Base-by-base conservation (phyloP, 2,329 filamentous ascomycete species). In the Cladosporium phlei region DNA sequence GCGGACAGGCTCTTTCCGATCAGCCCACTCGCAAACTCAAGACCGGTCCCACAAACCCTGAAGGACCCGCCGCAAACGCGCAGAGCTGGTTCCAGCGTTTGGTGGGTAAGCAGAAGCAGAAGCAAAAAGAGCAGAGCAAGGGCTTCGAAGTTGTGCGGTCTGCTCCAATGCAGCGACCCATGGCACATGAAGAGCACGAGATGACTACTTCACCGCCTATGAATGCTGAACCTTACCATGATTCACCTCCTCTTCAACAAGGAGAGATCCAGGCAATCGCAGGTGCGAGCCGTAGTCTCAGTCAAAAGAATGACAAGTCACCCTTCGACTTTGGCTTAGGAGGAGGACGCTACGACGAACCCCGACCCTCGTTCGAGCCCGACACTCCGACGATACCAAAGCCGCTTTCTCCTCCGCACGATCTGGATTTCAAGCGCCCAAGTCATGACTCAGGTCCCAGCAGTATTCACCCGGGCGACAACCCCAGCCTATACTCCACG, bases 91-190 rank as follows among this genome's bases (percentile, higher is more conserved):
- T 97, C 65, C 84, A 87, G 56, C 79, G 76, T 43, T 63, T 95
- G 5, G 38, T 59, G 6, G 47, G 47, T 12, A 52, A 59, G 40
- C 42, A 45, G 17, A 56, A 55, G 35, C 83, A 83, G 10, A 86
- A 85, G 12, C 95, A 94, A 69, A 96, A 95, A 62, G 91, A 96
- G 55, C 95, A 94, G 67, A 56, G 51, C 21, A 97, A 97, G 67
- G 93, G 93, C 0, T 98, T 98, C 56, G 93, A 97, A 65, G 93
- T 98, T 4, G 91, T 98, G 12, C 76, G 93, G 59, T 96, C 90
- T 63, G 80, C 88, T 6, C 84, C 86, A 5, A 82, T 83, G 48
- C 85, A 88, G n/a, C 53, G 53, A 12, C 42, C 16, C 9, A 34
- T 45, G 24, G 37, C 37, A 32, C 32, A 35, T 78, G 57, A 59